Evolutionary conservation across 75 land plant genomes (phyloP), one percentile per base, ranked within the genome.

Genomic region (Ceratopteris richardii): DNA sequence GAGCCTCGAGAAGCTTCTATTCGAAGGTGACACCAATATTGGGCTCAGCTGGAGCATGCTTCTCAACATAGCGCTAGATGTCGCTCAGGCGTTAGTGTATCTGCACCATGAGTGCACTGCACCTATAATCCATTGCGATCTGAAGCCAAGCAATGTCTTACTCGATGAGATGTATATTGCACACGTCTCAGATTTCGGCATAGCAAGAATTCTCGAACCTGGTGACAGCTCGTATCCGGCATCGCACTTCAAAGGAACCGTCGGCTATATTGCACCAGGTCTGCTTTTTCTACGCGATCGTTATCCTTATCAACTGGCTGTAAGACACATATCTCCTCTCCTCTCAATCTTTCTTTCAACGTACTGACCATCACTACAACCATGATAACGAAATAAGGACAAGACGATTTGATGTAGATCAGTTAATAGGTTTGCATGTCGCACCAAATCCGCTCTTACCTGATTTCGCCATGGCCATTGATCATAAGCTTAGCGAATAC

Each of bases 181-280:
- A 26, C 44, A 72, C 26, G 68, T 90, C 0, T 24, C 84, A 14
- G 90, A 90, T 69, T 82, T 90, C 56, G 96, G 96, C 0, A 70
- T 82, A 44, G 66, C 96, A 13, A 77, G 66, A 52, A 40, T 85
- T 46, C 57, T 74, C 19, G 76, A 48, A 31, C 69, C 37, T 19
- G 54, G 20, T 4, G 24, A 11, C 12, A 1, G 44, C 29, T 33
- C 37, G 3, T 33, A 33, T 9, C 3, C 37, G 9, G 62, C 75
- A 33, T 76, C 75, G 18, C 31, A 76, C 29, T 29, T 85, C 23
- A 66, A 68, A 22, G 84, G 84, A 1, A 79, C 96, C 5, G 29
- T 85, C 44, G 96, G 90, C 0, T 90, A 90, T 44, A 90, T 90
- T 54, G 84, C 96, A 60, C 96, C 86, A 18, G 90, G 96, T 90